Evolutionary conservation across 179 eudicot species (phyloP), one percentile per base, ranked within the genome.

Genomic region (Beta macrorhiza): DNA sequence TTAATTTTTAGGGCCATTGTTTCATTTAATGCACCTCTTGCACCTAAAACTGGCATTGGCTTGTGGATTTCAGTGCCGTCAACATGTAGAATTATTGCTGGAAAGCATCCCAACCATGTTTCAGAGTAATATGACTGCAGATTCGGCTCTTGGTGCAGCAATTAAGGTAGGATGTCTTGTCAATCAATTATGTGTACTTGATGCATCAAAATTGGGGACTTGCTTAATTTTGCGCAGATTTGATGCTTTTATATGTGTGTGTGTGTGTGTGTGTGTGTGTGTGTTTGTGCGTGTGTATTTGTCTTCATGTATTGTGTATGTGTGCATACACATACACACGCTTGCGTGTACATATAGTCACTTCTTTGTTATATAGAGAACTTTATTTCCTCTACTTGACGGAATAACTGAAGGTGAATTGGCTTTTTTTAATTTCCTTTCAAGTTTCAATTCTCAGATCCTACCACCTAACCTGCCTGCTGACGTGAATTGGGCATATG

Each of bases 121-220:
- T 77, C 90, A 92, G 88, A 87, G 84, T 85, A 93, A 89, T 82
- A 92, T 84, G 88, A 91, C 85, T 74, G 95, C 97, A 70, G 99
- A 95, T 84, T 95, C 99, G 44, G 98, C 98, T 51, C 92, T 93
- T 85, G 98, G 98, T 80, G 99, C 99, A 71, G 93, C 97, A 77
- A 86, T 92, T 72, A 95, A 95, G 97, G 99, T 95, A 82, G 80
- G 86, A 76, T 55, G 55, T 56, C 63, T 16, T 71, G 52, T 25
- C 3, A 20, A 55, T 53, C 49, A 51, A 22, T 3, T 15, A 22
- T 79, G 68, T 53, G 51, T 56, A 29, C 17, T 22, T 76, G 62
- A 20, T 62, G 74, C 32, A 72, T 64, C 20, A 19, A 55, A 56
- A 61, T 67, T 57, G 47, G 42, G 22, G 15, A 59, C 56, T 76